These are phyloP conservation scores for Mucor racemosus DNA, from an alignment of 371 early-diverging fungal genomes.

Conservation along the genomic window DNA sequence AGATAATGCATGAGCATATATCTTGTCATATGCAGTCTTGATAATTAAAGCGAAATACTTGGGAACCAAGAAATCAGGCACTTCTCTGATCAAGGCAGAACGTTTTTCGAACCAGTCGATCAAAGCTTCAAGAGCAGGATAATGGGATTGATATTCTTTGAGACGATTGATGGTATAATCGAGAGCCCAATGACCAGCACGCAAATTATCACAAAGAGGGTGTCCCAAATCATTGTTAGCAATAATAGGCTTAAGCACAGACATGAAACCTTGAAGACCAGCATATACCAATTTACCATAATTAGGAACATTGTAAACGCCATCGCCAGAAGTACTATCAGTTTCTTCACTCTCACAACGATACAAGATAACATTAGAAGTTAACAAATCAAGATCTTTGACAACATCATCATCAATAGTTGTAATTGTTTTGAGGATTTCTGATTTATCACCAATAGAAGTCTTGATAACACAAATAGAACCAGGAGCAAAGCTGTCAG, in stretches of 20 bases:
- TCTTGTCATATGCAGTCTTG: constrained; percentile 76
- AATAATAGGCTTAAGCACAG: constrained; percentile 75
- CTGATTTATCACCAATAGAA: constrained; percentile 50
- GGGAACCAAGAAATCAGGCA: constrained; percentile 87
- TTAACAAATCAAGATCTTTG: constrained; percentile 57
- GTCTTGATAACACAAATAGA: constrained; percentile 76
- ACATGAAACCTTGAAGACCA: constrained; percentile 92
- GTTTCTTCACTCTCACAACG: constrained; percentile 86
- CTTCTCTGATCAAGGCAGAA: constrained; percentile 63
- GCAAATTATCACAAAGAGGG: constrained; percentile 87
- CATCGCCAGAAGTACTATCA: constrained; percentile 73
- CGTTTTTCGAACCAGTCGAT: constrained; percentile 79
- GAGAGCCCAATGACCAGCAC: constrained; percentile 90
- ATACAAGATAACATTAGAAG: constrained; percentile 85
- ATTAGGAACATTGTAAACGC: constrained; percentile 86
- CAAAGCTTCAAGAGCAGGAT: constrained; percentile 38
- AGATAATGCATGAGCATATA: constrained; percentile 62
- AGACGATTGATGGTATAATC: constrained; percentile 85
- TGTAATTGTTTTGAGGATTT: constrained; percentile 50
- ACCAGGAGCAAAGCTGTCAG: constrained; percentile 69
- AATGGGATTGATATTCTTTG: constrained; percentile 48
- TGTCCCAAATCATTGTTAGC: constrained; percentile 91
- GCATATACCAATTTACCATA: constrained; percentile 84
- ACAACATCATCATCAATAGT: constrained; percentile 51
- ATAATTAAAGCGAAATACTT: constrained; percentile 91